Base-by-base conservation (phyloP, 306 rosid species). In the Corylus heterophylla region DNA sequence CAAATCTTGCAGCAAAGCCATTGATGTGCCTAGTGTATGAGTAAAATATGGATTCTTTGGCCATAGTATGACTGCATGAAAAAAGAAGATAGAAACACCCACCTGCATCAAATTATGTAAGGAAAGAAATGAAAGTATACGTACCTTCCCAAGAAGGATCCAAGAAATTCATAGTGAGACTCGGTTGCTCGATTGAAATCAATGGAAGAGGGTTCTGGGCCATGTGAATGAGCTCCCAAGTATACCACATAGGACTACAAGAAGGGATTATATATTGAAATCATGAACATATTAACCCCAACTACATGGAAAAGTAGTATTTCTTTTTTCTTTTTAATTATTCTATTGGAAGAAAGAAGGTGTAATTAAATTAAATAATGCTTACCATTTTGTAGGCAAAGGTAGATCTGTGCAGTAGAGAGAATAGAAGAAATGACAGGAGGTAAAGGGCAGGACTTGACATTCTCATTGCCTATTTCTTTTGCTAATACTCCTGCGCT, bases 21-120 rank as follows among this genome's bases (percentile, higher is more conserved):
- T 94, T 94, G 84, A 94, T 94, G 63, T 94, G 95, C 76, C 77
- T 89, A 68, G 98, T 91, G 78, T 94, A 92, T 20, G 98, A 94
- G 87, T 94, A 94, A 80, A 91, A 88, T 8, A 94, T 87, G 3
- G 89, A 88, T 16, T 87, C 97, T 54, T 76, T 88, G 11, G 95
- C 94, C 8, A 47, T 29, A 12, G 84, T 86, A 61, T 83, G 74
- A 42, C 93, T 91, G 79, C 78, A 66, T 35, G 29, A 29, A 8
- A 2, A 61, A 68, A 47, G 10, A 49, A 8, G 7, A 42, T 42
- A 39, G 4, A 39, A 39, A 39, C 6, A 39, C 44, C 6, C 35
- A 31, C 35, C 35, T 0, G 35, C 44, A 39, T 39, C 44, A 39
- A 5, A 4, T 5, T 3, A 39, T 4, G 45, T 1, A 42, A 42